phyloP scores from a whole-genome alignment of 257 asterid species.

The Nicotiana benthamiana region DNA sequence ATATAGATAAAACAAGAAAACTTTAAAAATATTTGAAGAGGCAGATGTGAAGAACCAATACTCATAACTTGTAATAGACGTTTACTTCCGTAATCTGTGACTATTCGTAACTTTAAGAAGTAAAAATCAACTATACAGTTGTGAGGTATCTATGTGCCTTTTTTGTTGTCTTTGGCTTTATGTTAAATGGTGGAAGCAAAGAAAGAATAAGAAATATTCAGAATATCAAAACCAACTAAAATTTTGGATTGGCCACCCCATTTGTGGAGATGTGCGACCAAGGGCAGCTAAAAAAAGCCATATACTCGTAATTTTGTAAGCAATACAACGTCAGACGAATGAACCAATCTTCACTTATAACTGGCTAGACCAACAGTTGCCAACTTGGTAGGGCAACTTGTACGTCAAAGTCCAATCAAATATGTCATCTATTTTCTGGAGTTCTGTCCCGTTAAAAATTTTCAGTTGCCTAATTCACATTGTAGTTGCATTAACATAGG shows the following conservation, averaged over 20 bases:
- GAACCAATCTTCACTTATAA: no score
- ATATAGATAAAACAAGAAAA: constrained; percentile 10
- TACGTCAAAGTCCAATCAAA: no score
- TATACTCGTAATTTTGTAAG: no score
- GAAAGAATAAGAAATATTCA: constrained; percentile 2
- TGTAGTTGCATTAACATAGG: no score
- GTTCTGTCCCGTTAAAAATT: no score
- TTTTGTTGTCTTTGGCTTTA: not conserved
- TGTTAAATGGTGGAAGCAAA: not conserved
- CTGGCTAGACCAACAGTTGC: no score
- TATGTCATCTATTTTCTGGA: no score
- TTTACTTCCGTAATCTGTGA: constrained; percentile 9
- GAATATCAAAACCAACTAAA: constrained; percentile 20
- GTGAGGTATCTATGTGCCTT: not conserved
- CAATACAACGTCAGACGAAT: no score
- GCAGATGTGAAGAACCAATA: constrained; percentile 13
- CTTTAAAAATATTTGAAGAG: constrained; percentile 27
- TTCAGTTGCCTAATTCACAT: no score
- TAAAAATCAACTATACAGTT: not conserved
- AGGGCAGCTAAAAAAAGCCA: no score
- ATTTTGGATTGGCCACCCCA: not conserved
- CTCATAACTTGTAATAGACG: not conserved
- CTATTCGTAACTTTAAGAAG: constrained; percentile 12
- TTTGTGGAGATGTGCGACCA: not conserved
- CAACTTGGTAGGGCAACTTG: no score